Percentiles rank a stretch among this genome's conserved stretches.
Evolutionary conservation across 2,329 filamentous ascomycete genomes (phyloP).

Genomic region (Zymoseptoria crescenta): DNA sequence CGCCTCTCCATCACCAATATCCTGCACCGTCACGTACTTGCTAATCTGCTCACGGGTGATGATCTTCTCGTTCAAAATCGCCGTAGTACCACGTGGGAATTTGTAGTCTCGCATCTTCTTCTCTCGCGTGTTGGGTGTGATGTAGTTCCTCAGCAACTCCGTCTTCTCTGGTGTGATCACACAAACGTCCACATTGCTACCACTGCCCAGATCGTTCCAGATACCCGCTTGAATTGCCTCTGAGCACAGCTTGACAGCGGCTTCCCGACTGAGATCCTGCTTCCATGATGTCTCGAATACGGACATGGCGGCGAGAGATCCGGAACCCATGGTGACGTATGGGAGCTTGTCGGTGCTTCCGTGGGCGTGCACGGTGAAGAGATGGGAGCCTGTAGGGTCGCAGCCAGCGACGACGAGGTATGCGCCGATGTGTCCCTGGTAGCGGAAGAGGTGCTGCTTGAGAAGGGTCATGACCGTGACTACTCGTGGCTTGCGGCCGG

Average conservation of each 20-base stretch:
- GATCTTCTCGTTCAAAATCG: constrained; percentile 90
- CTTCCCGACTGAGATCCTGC: constrained; percentile 64
- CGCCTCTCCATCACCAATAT: constrained; percentile 59
- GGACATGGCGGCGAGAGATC: constrained; percentile 92
- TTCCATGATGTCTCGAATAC: constrained; percentile 98
- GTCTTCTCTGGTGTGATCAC: constrained; percentile 95
- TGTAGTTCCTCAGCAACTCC: constrained; percentile 83
- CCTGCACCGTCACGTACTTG: constrained; percentile 87
- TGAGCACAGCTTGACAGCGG: constrained; percentile 72
- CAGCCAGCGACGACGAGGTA: constrained; percentile 96
- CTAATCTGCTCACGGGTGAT: constrained; percentile 90
- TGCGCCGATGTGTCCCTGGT: constrained; percentile 95
- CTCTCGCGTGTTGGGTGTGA: constrained; percentile 84
- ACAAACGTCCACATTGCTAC: constrained; percentile 94
- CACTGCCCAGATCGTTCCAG: constrained; percentile 95
- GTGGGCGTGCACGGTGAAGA: constrained; percentile 98
- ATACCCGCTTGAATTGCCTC: constrained; percentile 94
- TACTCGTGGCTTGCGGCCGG: constrained; percentile 91
- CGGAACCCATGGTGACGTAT: constrained; percentile 98
- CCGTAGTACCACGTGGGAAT: constrained; percentile 87
- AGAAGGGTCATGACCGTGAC: constrained; percentile 99
- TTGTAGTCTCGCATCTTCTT: constrained; percentile 90
- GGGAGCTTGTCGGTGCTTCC: constrained; percentile 97
- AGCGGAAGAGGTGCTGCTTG: constrained; percentile 97
- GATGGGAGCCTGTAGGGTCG: constrained; percentile 87